Percentiles rank a stretch among this genome's conserved stretches.
These are phyloP conservation scores for Colletotrichum melonis DNA, from an alignment of 2,329 filamentous ascomycete species.

Conservation along the genomic window DNA sequence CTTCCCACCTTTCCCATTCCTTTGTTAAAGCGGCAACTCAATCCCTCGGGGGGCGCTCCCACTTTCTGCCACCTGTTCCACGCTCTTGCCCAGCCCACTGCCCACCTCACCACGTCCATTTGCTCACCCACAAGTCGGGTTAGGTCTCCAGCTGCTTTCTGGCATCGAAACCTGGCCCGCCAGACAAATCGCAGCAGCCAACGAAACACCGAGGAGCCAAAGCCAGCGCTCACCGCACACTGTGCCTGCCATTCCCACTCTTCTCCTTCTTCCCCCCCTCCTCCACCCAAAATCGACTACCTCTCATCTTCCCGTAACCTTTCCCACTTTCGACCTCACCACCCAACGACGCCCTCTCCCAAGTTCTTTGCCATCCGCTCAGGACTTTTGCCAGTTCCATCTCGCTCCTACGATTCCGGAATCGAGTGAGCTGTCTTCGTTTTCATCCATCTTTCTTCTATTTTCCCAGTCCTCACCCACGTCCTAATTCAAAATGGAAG, in stretches of 20 bases:
- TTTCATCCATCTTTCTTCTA: slow-evolving; percentile 21
- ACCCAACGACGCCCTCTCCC: slow-evolving; percentile 36
- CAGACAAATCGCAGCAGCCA: slow-evolving; percentile 24
- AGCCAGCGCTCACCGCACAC: slow-evolving; percentile 30
- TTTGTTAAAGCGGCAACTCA: slow-evolving; percentile 33
- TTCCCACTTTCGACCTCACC: slow-evolving; percentile 38
- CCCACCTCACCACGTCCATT: slow-evolving; percentile 24
- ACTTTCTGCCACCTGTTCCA: slow-evolving; percentile 32
- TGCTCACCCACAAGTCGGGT: slow-evolving; percentile 35
- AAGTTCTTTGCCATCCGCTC: slow-evolving; percentile 37
- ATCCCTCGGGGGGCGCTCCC: slow-evolving; percentile 16
- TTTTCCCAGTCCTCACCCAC: slow-evolving; percentile 33
- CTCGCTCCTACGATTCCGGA: slow-evolving; percentile 35
- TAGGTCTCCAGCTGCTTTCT: slow-evolving; percentile 34
- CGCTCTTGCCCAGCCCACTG: slow-evolving; percentile 4
- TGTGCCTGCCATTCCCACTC: slow-evolving; percentile 36
- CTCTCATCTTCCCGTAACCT: slow-evolving; percentile 37
- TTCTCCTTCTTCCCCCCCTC: slow-evolving; percentile 39
- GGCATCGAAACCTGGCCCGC: slow-evolving; percentile 30
- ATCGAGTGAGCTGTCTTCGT: slow-evolving; percentile 37
- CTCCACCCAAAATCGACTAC: slow-evolving; percentile 37
- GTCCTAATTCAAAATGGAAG: slow-evolving; percentile 40
- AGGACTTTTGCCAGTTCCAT: slow-evolving; percentile 35
- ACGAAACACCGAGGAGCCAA: slow-evolving; percentile 17
- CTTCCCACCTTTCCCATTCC: not conserved